A percentile compares a stretch with the other conserved stretches of the same genome.
phyloP scores from a whole-genome alignment of 2,329 filamentous ascomycete species.

The Bipolaris oryzae region DNA sequence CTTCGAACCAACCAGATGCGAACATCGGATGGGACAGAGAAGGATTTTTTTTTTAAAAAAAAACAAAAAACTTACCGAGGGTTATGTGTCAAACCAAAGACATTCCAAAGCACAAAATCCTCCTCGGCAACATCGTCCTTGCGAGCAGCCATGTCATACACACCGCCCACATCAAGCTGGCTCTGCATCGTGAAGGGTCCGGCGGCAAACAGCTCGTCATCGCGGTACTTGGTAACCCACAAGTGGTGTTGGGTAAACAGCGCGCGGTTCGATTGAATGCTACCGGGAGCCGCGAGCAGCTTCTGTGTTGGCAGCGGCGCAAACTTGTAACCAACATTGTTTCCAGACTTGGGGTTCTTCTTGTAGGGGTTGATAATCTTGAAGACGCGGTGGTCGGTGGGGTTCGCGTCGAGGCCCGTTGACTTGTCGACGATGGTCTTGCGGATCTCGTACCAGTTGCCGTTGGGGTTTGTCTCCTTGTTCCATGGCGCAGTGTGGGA shows the following conservation, averaged over 20 bases:
- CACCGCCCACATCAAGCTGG: constrained; percentile 51
- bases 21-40: not conserved
- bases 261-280: constrained; percentile 54
- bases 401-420: constrained; percentile 60
- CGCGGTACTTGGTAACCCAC: constrained; percentile 61
- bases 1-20: not conserved
- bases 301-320: constrained; percentile 56
- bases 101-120: constrained; percentile 58
- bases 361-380: constrained; percentile 59
- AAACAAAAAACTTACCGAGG: constrained; percentile 50
- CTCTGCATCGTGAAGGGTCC: constrained; percentile 57
- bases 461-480: constrained; percentile 63
- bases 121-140: constrained; percentile 52
- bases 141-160: constrained; percentile 52
- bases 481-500: constrained; percentile 58
- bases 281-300: constrained; percentile 54
- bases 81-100: constrained; percentile 60
- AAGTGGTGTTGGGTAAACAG: constrained; percentile 59
- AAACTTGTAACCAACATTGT: constrained; percentile 57
- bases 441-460: constrained; percentile 65
- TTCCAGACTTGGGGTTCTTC: constrained; percentile 54
- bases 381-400: constrained; percentile 60
- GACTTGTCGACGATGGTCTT: constrained; percentile 57
- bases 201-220: constrained; percentile 59
- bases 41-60: too few relatives aligned